Base-by-base conservation (phyloP, 2,329 filamentous ascomycete species). In the Ilyonectria mors-panacis region DNA sequence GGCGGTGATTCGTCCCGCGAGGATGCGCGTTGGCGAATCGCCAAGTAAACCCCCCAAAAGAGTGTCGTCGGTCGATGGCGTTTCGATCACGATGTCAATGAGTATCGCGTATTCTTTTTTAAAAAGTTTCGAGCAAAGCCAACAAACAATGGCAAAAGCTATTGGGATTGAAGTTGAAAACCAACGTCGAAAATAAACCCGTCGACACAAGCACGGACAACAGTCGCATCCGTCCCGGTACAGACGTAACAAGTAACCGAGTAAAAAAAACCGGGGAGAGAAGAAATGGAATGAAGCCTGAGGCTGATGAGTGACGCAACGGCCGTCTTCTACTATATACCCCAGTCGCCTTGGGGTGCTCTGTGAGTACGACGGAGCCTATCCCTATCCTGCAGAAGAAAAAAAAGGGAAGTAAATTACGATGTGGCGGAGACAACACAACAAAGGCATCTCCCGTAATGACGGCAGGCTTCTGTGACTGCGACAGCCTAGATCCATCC, bases 331-430 rank as follows among this genome's bases (percentile, higher is more conserved):
- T 28, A 37, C 28, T 53, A 51, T 54, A 54, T 35, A 55, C 37
- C 50, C 50, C 23, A 39, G 37, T 55, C 48, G n/a, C 39, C n/a
- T 21, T 13, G 26, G 42, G 19, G 28, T 53, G 50, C 50, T 37
- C 26, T 62, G 28, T 39, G 28, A 45, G 28, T 48, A 51, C 28
- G 50, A 15, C 19, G 45, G 33, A 51, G 45, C 35, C 45, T 28
- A 48, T 37, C 10, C 33, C 45, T 42, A 39, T 17, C 6, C 33
- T 26, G 47, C 50, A 39, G 50, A 48, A 45, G 51, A 28, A 39
- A 26, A 51, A 56, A 56, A 50, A 60, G 55, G 63, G 56, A 54
- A 50, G 50, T 35, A 19, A 13, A 23, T 53, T 53, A 53, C 50
- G 19, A 60, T 48, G 39, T 61, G 50, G 42, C 53, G 53, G 23